Percentiles rank a stretch among this genome's conserved stretches.
Evolutionary conservation across 768 basidiomycete genomes (phyloP).

Genomic region (Aureoboletus auriporus): DNA sequence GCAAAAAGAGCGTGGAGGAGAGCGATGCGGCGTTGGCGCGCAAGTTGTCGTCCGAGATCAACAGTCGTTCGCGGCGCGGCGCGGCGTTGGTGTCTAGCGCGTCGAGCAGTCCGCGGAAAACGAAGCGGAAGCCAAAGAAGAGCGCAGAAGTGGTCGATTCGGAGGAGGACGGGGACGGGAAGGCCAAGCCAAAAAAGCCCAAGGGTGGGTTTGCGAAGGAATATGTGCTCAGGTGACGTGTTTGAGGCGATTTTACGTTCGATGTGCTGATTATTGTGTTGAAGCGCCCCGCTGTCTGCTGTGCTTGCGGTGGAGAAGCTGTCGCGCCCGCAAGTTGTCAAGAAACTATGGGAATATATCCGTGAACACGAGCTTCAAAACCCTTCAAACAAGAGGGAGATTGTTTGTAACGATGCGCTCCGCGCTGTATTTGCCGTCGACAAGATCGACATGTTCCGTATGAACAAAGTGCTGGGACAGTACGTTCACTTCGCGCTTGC

Average conservation of each 20-base stretch:
- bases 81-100: constrained; percentile 32
- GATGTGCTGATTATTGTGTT: constrained; percentile 5
- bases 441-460: constrained; percentile 89
- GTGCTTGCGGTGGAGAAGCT: constrained; percentile 64
- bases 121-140: constrained; percentile 44
- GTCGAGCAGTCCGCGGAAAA: constrained; percentile 43
- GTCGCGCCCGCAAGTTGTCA: constrained; percentile 88
- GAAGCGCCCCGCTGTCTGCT: constrained; percentile 68
- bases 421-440: constrained; percentile 75
- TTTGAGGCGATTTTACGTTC: background rate
- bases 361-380: constrained; percentile 81
- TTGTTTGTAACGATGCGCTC: constrained; percentile 73
- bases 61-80: constrained; percentile 54
- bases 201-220: constrained; percentile 80
- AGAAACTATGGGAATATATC: constrained; percentile 87
- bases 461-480: constrained; percentile 89
- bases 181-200: constrained; percentile 50
- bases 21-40: constrained; percentile 70
- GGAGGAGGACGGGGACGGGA: constrained; percentile 47
- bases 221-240: constrained; percentile 60
- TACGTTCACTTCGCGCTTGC: constrained; percentile 30
- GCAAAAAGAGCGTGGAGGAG: constrained; percentile 47
- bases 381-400: constrained; percentile 76
- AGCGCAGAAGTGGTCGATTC: constrained; percentile 47
- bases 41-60: constrained; percentile 66